phyloP scores from a whole-genome alignment of 208 protist genomes.

The Trypanosoma mega region DNA sequence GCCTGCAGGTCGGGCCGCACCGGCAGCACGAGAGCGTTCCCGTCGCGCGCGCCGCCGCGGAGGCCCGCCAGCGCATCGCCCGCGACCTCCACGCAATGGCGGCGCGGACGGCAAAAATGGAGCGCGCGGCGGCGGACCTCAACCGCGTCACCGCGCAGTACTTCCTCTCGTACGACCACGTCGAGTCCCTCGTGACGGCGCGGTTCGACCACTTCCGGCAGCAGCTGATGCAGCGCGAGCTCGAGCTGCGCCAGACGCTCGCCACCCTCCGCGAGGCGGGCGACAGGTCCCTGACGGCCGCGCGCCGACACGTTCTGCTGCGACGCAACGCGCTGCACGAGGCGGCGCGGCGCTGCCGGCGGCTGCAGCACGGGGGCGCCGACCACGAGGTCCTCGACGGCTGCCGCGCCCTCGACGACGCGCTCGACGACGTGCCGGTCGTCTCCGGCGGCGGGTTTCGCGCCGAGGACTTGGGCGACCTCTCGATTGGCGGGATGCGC shows the following conservation, averaged over 20 bases:
- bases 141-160: conserved; percentile 61
- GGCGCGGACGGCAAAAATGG: conserved; percentile 44
- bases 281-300: conserved; percentile 44
- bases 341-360: conserved; percentile 41
- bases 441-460: conserved; percentile 65
- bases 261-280: conserved; percentile 57
- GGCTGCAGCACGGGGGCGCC: conserved; percentile 47
- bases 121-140: conserved; percentile 63
- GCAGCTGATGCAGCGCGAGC: conserved; percentile 70
- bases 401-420: conserved; percentile 32
- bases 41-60: conserved; percentile 44
- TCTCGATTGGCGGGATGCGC: too few species aligned
- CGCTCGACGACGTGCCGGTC: conserved; percentile 38
- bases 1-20: conserved; percentile 76
- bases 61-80: conserved; percentile 59
- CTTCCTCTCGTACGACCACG: conserved; percentile 60
- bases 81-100: conserved; percentile 45
- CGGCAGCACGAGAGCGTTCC: conserved; percentile 52
- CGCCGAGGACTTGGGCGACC: too few species aligned
- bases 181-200: conserved; percentile 68
- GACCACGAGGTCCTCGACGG: conserved; percentile 73
- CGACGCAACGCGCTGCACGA: conserved; percentile 61
- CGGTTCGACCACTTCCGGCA: conserved; percentile 68
- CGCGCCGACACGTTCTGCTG: conserved; percentile 46
- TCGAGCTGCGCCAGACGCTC: conserved; percentile 56